A percentile compares a stretch with the other conserved stretches of the same genome.
phyloP scores from a whole-genome alignment of 78 protist species.

The Cyanophora paradoxa region DNA sequence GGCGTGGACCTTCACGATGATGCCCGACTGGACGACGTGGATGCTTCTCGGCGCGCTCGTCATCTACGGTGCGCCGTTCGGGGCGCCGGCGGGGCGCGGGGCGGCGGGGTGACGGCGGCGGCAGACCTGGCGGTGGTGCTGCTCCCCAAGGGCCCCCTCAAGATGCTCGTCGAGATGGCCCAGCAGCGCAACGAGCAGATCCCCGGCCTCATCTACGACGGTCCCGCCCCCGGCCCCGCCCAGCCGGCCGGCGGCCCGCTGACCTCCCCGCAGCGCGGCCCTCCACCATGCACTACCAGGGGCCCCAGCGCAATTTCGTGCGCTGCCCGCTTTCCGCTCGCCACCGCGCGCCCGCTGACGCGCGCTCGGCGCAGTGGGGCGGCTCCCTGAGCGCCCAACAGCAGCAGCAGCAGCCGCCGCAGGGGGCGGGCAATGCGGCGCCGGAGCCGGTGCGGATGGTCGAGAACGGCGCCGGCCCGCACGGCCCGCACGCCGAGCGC shows the following conservation, averaged over 20 bases:
- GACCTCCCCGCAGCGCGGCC: not conserved
- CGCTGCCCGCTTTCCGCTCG: too few relatives aligned
- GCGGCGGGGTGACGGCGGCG: not conserved
- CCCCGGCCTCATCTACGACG: slow-evolving; percentile 83
- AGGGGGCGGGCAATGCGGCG: too few relatives aligned
- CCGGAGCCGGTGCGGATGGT: too few relatives aligned
- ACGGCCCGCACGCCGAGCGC: too few relatives aligned
- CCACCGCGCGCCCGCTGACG: not conserved
- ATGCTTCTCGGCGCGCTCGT: slow-evolving; percentile 69
- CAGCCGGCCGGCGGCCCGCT: not conserved
- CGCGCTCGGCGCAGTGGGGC: not conserved
- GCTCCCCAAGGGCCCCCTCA: slow-evolving; percentile 87
- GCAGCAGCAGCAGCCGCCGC: too few relatives aligned
- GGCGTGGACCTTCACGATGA: slow-evolving; percentile 61
- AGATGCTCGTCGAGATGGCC: slow-evolving; percentile 77
- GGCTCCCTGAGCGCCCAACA: too few relatives aligned
- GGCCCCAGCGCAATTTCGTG: too few relatives aligned
- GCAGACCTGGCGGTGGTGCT: slow-evolving; percentile 31
- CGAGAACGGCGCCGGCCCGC: too few relatives aligned
- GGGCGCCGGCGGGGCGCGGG: not conserved
- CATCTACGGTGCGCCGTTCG: slow-evolving; percentile 44
- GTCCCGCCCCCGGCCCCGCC: not conserved
- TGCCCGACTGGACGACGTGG: slow-evolving; percentile 96
- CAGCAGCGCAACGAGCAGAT: slow-evolving; percentile 83
- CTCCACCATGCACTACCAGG: not conserved